phyloP scores from a whole-genome alignment of 2,329 filamentous ascomycete species.

The Delphinella strobiligena region DNA sequence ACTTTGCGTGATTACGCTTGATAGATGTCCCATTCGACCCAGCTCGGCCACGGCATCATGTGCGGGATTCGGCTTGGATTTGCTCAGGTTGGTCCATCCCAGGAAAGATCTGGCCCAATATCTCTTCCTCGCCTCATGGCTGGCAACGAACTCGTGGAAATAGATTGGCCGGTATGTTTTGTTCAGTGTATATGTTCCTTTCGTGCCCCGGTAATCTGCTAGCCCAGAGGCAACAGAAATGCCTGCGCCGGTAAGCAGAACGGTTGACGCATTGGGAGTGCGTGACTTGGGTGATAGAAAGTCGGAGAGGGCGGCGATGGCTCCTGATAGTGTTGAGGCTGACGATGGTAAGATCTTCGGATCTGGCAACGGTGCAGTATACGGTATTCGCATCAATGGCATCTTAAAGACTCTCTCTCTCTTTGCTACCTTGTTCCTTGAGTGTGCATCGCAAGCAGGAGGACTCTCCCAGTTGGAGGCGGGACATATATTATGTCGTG shows the following conservation, averaged over 20 bases:
- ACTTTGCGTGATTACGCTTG: slow-evolving; percentile 77
- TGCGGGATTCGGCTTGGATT: slow-evolving; percentile 65
- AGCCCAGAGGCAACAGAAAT: slow-evolving; percentile 88
- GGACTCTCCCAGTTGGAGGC: too few relatives aligned
- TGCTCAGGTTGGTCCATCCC: slow-evolving; percentile 74
- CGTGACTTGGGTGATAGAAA: slow-evolving; percentile 47
- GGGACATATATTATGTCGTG: too few relatives aligned
- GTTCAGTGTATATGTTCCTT: slow-evolving; percentile 88
- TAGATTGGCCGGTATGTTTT: slow-evolving; percentile 85
- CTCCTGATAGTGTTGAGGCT: slow-evolving; percentile 58
- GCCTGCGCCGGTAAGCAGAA: slow-evolving; percentile 70
- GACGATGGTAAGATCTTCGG: slow-evolving; percentile 62
- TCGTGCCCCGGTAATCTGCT: slow-evolving; percentile 79
- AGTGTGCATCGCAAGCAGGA: too few relatives aligned
- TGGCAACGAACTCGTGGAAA: slow-evolving; percentile 74
- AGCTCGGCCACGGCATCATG: slow-evolving; percentile 69
- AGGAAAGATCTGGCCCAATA: slow-evolving; percentile 96
- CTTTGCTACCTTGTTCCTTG: too few relatives aligned
- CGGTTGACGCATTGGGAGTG: slow-evolving; percentile 39
- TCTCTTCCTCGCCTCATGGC: slow-evolving; percentile 73
- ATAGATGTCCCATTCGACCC: slow-evolving; percentile 58
- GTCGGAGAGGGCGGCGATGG: slow-evolving; percentile 60
- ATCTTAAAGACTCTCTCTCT: too few relatives aligned
- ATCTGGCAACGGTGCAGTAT: slow-evolving; percentile 67
- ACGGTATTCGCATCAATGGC: slow-evolving; percentile 71